A percentile compares a stretch with the other conserved stretches of the same genome.
Evolutionary conservation across 257 asterid genomes (phyloP).

Genomic region (Lantana camara): DNA sequence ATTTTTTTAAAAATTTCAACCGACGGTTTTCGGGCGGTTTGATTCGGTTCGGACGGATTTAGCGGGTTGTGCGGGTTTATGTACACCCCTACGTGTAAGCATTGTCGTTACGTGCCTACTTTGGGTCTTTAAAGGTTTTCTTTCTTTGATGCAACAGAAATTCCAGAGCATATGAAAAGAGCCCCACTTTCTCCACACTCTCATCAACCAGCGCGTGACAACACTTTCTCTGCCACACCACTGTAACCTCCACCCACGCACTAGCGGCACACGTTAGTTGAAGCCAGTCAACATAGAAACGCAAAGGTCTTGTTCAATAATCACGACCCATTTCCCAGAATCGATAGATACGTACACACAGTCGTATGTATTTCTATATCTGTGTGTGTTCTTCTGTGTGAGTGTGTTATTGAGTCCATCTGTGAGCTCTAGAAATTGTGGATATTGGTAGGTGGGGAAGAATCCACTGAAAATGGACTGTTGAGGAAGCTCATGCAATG

Average conservation of each 20-base stretch:
- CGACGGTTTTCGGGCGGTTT: too few relatives aligned
- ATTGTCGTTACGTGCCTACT: not conserved
- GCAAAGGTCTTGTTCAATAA: not conserved
- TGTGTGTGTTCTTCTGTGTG: slow-evolving; percentile 9
- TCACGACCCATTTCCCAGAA: not conserved
- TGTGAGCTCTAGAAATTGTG: slow-evolving; percentile 9
- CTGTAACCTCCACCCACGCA: slow-evolving; percentile 33
- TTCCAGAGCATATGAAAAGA: not conserved
- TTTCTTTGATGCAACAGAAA: not conserved
- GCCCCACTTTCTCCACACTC: slow-evolving; percentile 15
- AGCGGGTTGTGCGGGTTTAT: too few relatives aligned
- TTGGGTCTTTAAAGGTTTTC: too few relatives aligned
- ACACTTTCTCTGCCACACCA: not conserved
- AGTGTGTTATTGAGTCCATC: not conserved
- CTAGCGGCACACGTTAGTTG: slow-evolving; percentile 27
- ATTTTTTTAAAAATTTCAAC: too few relatives aligned
- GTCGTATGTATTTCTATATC: not conserved
- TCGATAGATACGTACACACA: not conserved
- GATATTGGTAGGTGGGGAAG: slow-evolving; percentile 1
- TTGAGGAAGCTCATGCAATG: slow-evolving; percentile 43
- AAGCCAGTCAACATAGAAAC: slow-evolving; percentile 22
- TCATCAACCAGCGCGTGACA: slow-evolving; percentile 23
- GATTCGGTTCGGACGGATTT: too few relatives aligned
- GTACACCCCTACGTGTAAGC: too few relatives aligned
- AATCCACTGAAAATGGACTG: slow-evolving; percentile 29